Base-by-base conservation (phyloP, 1,284 basidiomycete genomes). In the Meripilus lineatus region DNA sequence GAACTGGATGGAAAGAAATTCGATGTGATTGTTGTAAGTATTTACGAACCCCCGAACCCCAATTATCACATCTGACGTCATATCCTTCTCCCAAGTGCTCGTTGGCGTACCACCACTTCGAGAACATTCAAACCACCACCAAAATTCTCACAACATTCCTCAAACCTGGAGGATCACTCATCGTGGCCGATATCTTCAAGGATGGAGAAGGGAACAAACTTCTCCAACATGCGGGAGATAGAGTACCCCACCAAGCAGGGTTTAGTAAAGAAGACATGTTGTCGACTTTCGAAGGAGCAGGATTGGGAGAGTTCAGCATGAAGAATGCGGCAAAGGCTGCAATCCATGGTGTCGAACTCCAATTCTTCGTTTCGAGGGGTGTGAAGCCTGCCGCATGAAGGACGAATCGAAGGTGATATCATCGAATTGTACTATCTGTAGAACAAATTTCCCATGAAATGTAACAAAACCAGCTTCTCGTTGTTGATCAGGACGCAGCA, bases 71-170 rank as follows among this genome's bases (percentile, higher is more conserved):
- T 28, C 23, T 30, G n/a, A 30, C 28, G 28, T 32, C 15, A 13
- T 21, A 10, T 38, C 5, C 8, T 25, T 38, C 15, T 45, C 10
- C 10, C 44, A 30, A 88, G 84, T 89, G 84, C 55, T 67, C 74
- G 5, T 69, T 73, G 45, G 69, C 84, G 1, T 88, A 83, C 53
- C 84, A 88, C 54, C 85, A 88, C 56, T 72, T 88, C 50, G 49
- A 64, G 2, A 70, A 71, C 24, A 69, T 81, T 47, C 59, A 64
- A 3, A 65, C 64, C 4, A 71, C 70, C 18, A 85, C 82, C 3
- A 62, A 61, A 14, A 62, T 60, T 1, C 72, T 88, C 14, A 65
- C 66, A 2, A 65, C 60, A 20, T 77, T 78, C 55, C 65, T 88
- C 44, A 81, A 79, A 48, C 78, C 81, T 0, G 72, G 75, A 2